A percentile compares a stretch with the other conserved stretches of the same genome.
Evolutionary conservation across 163 green algal genomes (phyloP).

Genomic region (Coccomyxa subellipsoidea): DNA sequence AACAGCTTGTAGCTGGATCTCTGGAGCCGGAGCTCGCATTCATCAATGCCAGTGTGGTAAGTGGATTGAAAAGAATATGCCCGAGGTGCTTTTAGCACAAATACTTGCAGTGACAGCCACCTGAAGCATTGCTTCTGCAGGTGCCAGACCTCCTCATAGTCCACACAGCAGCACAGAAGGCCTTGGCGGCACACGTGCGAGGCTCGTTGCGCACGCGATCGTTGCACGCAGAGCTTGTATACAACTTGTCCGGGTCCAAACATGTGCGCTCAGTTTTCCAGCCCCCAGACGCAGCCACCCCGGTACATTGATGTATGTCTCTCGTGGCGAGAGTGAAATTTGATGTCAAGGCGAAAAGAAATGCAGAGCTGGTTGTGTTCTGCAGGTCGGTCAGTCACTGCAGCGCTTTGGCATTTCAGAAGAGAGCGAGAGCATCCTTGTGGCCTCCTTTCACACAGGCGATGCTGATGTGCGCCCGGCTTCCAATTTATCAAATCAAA

Average conservation of each 20-base stretch:
- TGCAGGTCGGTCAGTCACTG: background rate
- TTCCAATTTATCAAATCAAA: background rate
- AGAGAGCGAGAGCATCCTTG: background rate
- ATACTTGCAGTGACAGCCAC: too few species aligned
- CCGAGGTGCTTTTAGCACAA: too few species aligned
- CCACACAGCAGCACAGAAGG: conserved; percentile 44
- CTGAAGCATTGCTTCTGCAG: conserved; percentile 18
- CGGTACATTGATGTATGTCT: too few species aligned
- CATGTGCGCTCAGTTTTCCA: conserved; percentile 42
- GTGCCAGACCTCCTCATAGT: conserved; percentile 46
- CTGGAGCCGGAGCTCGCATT: conserved; percentile 41
- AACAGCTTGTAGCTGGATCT: conserved; percentile 28
- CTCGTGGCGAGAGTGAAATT: too few species aligned
- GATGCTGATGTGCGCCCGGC: background rate
- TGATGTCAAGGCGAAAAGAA: too few species aligned
- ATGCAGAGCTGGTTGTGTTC: too few species aligned
- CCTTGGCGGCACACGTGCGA: conserved; percentile 26
- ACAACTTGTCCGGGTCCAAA: conserved; percentile 53
- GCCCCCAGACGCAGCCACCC: background rate
- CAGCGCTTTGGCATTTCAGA: background rate
- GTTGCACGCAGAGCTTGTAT: conserved; percentile 66
- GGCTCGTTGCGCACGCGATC: conserved; percentile 33
- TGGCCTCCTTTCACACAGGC: background rate
- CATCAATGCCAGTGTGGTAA: conserved; percentile 46
- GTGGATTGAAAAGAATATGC: too few species aligned